phyloP scores from a whole-genome alignment of 164 flowering plant genomes.

The Tetrastigma voinierianum region DNA sequence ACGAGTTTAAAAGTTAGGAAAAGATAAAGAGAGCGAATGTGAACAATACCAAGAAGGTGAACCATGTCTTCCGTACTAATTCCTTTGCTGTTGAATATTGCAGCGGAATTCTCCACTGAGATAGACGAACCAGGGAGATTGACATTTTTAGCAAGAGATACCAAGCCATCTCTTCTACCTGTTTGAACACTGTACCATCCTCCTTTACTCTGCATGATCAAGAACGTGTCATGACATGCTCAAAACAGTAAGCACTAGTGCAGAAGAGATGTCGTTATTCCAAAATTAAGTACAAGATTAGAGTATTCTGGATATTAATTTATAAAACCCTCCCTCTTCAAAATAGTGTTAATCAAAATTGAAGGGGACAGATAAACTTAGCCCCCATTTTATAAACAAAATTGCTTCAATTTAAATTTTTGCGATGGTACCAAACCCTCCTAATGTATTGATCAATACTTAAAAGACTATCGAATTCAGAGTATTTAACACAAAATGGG shows the following conservation, averaged over 20 bases:
- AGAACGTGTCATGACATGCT: too few species aligned
- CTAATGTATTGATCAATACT: neutral
- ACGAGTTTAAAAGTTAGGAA: neutral
- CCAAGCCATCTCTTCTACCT: constrained; percentile 45
- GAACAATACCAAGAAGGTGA: constrained; percentile 34
- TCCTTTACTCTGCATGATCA: constrained; percentile 27
- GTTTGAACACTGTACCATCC: constrained; percentile 30
- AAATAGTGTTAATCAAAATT: too few species aligned
- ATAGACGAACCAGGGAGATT: constrained; percentile 34
- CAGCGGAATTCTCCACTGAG: constrained; percentile 25
- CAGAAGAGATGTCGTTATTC: too few species aligned
- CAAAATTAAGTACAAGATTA: too few species aligned
- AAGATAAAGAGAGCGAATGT: neutral
- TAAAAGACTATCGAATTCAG: too few species aligned
- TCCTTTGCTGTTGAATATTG: constrained; percentile 30
- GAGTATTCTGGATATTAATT: too few species aligned
- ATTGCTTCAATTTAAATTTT: too few species aligned
- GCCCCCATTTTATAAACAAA: too few species aligned
- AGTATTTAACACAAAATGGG: neutral
- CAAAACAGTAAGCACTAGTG: too few species aligned
- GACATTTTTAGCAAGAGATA: constrained; percentile 21
- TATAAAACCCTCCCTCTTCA: too few species aligned
- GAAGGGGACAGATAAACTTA: too few species aligned
- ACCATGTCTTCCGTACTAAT: constrained; percentile 39
- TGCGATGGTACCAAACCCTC: too few species aligned